Percentiles rank a stretch among this genome's conserved stretches.
Evolutionary conservation across 2,329 filamentous ascomycete species (phyloP).

Genomic region (Hypoxylon sp.): DNA sequence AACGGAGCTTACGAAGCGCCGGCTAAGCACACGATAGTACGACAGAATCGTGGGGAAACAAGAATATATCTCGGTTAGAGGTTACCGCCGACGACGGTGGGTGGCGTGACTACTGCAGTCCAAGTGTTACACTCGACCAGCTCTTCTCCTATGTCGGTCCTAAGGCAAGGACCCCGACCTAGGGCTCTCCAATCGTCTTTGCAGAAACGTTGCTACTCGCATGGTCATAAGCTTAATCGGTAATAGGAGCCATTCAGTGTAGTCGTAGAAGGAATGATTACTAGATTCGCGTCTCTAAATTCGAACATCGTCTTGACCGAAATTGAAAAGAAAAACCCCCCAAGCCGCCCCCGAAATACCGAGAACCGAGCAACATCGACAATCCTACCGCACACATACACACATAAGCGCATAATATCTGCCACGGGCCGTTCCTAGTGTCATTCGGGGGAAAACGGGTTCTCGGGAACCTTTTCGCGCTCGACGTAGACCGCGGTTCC

Average conservation of each 20-base stretch:
- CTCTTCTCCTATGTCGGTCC: neutral
- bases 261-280: neutral
- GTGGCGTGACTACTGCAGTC: neutral
- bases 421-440: neutral
- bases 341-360: slow-evolving; percentile 1
- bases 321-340: neutral
- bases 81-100: neutral
- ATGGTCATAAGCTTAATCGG: neutral
- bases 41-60: neutral
- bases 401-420: neutral
- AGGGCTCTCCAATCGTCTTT: neutral
- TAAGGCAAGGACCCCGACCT: neutral
- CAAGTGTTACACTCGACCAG: neutral
- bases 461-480: slow-evolving; percentile 40
- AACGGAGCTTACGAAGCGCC: neutral
- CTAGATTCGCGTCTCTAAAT: neutral
- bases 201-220: neutral
- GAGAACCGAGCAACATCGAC: slow-evolving; percentile 5
- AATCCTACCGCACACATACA: slow-evolving; percentile 9
- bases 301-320: neutral
- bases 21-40: neutral
- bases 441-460: slow-evolving; percentile 38
- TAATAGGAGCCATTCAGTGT: neutral
- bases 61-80: neutral
- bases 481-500: slow-evolving; percentile 50